Evolutionary conservation across 1,139 yeast genomes (phyloP).

Genomic region (Suhomyces maxii): DNA sequence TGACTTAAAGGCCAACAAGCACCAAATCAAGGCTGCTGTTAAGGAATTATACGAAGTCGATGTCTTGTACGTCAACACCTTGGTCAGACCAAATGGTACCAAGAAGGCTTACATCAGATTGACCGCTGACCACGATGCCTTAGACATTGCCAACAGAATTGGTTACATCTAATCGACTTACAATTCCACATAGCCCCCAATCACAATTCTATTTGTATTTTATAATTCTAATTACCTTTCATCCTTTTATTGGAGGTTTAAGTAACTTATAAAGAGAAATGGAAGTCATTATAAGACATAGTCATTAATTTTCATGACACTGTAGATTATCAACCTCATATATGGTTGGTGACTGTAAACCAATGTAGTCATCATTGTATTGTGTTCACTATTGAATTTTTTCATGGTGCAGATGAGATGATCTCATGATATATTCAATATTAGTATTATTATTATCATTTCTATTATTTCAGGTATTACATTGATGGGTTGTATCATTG

Average conservation of each 20-base stretch:
- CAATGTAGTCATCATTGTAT: no score
- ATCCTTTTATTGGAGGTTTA: constrained; percentile 12
- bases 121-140: constrained; percentile 99
- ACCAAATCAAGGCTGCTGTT: constrained; percentile 97
- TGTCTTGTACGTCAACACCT: constrained; percentile 90
- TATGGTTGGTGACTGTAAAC: no score
- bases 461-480: no score
- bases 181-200: constrained; percentile 8
- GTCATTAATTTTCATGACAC: no score
- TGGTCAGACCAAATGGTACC: constrained; percentile 98
- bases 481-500: no score
- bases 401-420: no score
- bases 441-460: no score
- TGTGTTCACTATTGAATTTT: no score
- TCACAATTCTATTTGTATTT: constrained; percentile 16
- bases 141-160: constrained; percentile 99
- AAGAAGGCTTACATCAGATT: constrained; percentile 99
- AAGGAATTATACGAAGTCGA: constrained; percentile 98
- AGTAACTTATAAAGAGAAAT: constrained; percentile 14
- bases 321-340: no score
- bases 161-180: constrained; percentile 76
- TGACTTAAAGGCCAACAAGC: constrained; percentile 94
- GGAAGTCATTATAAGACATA: constrained; percentile 7
- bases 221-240: constrained; percentile 13
- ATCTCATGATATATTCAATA: no score